Base-by-base conservation (phyloP, 169 alveolate species). In the Eimeria mitis region DNA sequence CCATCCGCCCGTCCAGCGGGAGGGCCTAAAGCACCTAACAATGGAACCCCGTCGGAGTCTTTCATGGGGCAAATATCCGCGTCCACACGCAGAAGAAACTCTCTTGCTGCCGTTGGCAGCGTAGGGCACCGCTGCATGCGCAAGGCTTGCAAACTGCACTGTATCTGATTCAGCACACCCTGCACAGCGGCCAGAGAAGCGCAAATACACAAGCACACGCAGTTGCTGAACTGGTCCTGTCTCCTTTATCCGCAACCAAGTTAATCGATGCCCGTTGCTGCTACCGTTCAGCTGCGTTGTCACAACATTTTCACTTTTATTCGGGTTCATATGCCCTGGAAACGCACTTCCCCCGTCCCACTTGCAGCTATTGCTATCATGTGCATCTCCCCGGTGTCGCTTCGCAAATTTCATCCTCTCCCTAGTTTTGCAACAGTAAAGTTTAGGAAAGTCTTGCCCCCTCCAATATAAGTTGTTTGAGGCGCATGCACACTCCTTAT, bases 101-200 rank as follows among this genome's bases (percentile, higher is more conserved):
- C 91, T 21, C 34, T 31, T n/a, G 91, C 91, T 84, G 91, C 91
- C 25, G 76, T 63, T 84, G 91, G 91, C 76, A 84, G 76, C 63
- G 63, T 34, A 40, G 79, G 37, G 68, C 91, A 84, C 44, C 7
- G 91, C 78, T 70, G 79, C 91, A 84, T 19, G 59, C 91, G 91
- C 61, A 84, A n/a, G 16, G 91, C 91, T 78, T 84, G 71, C 21
- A 84, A 9, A 31, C 91, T 84, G 78, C 91, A 84, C 76, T 84
- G 78, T 68, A 84, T 49, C 61, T 59, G 91, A 13, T 84, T 44
- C 78, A 84, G 54, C 78, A 84, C 91, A 34, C 68, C 54, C 91
- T 84, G 91, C 76, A n/a, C 56, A 73, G 61, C 89, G 19, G 71
- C 52, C 70, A 28, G 2, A 28, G 34, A 79, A 79, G 1, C 34